Evolutionary conservation across 106 monocot genomes (phyloP), one percentile per base, ranked within the genome.

Genomic region (Dioscorea dumetorum): DNA sequence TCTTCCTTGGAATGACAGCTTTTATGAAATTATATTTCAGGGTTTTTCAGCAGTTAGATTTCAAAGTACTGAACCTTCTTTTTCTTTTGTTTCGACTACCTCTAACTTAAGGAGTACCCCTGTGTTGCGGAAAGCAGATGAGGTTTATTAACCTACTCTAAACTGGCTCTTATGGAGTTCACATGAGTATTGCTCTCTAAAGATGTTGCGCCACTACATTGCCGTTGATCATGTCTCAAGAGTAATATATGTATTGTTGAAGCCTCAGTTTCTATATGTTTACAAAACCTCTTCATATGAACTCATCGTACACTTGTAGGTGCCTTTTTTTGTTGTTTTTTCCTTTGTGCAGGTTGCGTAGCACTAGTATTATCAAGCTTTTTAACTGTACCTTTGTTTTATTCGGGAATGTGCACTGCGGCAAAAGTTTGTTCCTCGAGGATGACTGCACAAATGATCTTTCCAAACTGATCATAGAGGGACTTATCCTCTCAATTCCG

Each of bases 1-100:
- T 22, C 54, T 68, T 67, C 24, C 48, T 49, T 66, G 6, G 48
- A 57, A 58, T 73, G 66, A 66, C 48, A 24, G 23, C 23, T 73
- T 33, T 23, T 17, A 49, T 58, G 24, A 66, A 72, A 67, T 74
- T 18, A 61, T 78, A 62, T 75, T 80, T 80, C 75, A 80, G 75
- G 66, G 48, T 71, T 67, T 62, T 63, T 66, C 71, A 61, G 74
- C 79, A 67, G 67, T 33, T 75, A 59, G 54, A 80, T 64, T 22
- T 61, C 62, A 56, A 62, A 67, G 61, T 75, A 66, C 63, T 49
- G 23, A 68, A 20, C 62, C 69, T 22, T 68, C 54, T 18, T 54
- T 54, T 16, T 24, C 49, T 67, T 74, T 50, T 68, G 20, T 63
- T 41, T 62, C 61, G 32, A 51, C 33, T 11, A 68, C 75, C 24